Conservation (phyloP, 257 asterid species). For the Apocynum venetum region DNA sequence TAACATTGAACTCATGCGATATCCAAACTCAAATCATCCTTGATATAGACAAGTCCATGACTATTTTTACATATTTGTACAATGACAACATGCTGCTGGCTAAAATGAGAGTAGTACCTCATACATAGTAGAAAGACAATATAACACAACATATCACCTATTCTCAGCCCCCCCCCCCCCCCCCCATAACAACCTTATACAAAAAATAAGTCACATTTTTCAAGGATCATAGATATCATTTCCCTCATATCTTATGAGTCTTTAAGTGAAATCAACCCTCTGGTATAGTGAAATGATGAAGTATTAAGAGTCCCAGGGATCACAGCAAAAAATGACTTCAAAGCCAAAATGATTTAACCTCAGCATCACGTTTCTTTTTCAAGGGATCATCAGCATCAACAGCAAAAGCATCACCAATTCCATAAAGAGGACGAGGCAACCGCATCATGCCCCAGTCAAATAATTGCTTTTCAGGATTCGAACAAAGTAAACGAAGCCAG, state of each 20-base stretch:
- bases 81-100: neutral
- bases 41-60: neutral
- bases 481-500: slow-evolving; percentile 89
- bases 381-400: slow-evolving; percentile 81
- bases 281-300: neutral
- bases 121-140: neutral
- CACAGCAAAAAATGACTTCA: neutral
- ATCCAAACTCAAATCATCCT: neutral
- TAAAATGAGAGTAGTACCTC: neutral
- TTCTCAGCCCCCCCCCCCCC: neutral
- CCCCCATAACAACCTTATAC: neutral
- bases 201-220: neutral
- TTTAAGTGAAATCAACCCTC: neutral
- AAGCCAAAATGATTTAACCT: slow-evolving; percentile 40
- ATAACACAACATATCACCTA: neutral
- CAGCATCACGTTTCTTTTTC: slow-evolving; percentile 93
- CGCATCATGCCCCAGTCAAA: slow-evolving; percentile 99
- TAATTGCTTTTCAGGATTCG: slow-evolving; percentile 82
- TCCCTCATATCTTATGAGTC: neutral
- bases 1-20: slow-evolving; percentile 5
- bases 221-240: neutral
- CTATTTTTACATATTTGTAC: neutral
- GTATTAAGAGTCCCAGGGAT: neutral
- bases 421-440: slow-evolving; percentile 73
- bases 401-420: slow-evolving; percentile 93